These are phyloP conservation scores for Blastobotrys buckinghamii DNA, from an alignment of 1,139 yeast genomes.

Conservation along the genomic window DNA sequence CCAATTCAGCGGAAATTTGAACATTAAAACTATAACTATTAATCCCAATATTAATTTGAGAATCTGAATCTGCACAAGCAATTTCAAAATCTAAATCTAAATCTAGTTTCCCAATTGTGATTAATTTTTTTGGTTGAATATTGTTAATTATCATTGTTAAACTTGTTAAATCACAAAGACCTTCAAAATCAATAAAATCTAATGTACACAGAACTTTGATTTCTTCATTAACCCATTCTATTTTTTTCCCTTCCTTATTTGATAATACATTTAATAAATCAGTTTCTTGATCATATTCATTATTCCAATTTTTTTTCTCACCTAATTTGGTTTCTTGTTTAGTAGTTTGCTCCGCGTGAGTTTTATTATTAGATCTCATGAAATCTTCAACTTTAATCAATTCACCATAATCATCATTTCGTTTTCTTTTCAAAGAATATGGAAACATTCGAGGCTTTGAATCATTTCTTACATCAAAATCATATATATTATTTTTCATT, in stretches of 20 bases:
- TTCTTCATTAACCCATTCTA: conserved; percentile 36
- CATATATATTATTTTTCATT: conserved; percentile 40
- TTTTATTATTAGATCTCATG: conserved; percentile 28
- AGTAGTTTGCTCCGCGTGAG: background rate
- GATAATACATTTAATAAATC: conserved; percentile 51
- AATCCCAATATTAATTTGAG: conserved; percentile 49
- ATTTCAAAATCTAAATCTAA: conserved; percentile 13
- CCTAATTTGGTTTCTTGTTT: conserved; percentile 30
- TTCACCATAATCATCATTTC: conserved; percentile 83
- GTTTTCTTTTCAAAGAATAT: conserved; percentile 48
- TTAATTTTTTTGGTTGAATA: conserved; percentile 69
- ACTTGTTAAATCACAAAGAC: conserved; percentile 80
- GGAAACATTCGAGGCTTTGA: conserved; percentile 78
- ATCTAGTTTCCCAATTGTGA: conserved; percentile 36
- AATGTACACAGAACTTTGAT: conserved; percentile 62
- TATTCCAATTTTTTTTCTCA: conserved; percentile 36
- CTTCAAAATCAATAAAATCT: conserved; percentile 75
- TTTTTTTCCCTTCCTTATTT: conserved; percentile 45
- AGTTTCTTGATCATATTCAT: conserved; percentile 32
- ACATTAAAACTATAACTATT: conserved; percentile 66
- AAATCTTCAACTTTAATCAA: conserved; percentile 61
- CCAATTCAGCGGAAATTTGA: conserved; percentile 60
- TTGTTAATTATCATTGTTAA: conserved; percentile 71
- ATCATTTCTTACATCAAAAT: conserved; percentile 57
- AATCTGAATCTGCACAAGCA: conserved; percentile 28